Evolutionary conservation across 352 stramenopile genomes (phyloP), one percentile per base, ranked within the genome.

Genomic region (Pythium inflatum): DNA sequence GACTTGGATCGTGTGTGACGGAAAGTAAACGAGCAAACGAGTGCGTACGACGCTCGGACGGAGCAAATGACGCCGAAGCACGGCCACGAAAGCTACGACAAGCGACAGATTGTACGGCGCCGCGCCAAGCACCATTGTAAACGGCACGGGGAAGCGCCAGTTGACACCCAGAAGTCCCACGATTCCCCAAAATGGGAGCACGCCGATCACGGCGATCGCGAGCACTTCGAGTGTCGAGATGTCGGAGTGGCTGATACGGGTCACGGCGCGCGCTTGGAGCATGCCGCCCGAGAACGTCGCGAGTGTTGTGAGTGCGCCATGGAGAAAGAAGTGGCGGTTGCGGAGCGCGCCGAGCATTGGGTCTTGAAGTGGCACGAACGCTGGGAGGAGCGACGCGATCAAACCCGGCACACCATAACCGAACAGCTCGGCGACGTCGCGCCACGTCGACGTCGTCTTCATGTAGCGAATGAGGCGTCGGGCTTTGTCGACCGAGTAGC

Each of bases 81-180:
- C 51, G 18, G 55, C 0, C n/a, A 22, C 36, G 24, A 20, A 40
- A 24, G 0, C 36, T n/a, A 7, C 61, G 12, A 14, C 18, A 24
- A 22, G 31, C 13, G 6, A 60, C 0, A n/a, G n/a, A n/a, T n/a
- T n/a, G 24, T 20, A 68, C 18, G 36, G 55, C 14, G 25, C 22
- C 18, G n/a, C 43, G 27, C 7, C 9, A 13, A 54, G 5, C 12
- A 54, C 24, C 56, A 38, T 54, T 9, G 36, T 25, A 13, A 63
- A 63, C 40, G 56, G 56, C 14, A 63, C 28, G 14, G 56, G 56
- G 28, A 63, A 63, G 9, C 56, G 41, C 56, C 56, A 63, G 40
- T 31, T 12, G 16, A n/a, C 6, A 4, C 12, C 22, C 20, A 20
- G 3, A 43, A 43, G 16, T 16, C 9, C 16, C 36, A 43, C 9